These are phyloP conservation scores for Suillus clintonianus DNA, from an alignment of 768 basidiomycete genomes.

Conservation along the genomic window DNA sequence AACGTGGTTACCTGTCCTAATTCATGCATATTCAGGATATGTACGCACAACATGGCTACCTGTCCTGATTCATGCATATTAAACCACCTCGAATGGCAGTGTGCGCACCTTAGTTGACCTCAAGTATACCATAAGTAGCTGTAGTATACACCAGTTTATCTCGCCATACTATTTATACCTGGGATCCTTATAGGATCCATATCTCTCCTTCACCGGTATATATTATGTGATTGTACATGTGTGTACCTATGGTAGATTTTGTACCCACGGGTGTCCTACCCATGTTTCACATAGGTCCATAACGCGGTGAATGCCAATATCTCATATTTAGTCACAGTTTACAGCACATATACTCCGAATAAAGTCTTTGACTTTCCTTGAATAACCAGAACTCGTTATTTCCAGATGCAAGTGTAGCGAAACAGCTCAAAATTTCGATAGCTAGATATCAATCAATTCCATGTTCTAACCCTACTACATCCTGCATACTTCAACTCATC, in stretches of 20 bases:
- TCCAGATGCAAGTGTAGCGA: too few species aligned
- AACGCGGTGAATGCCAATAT: neutral
- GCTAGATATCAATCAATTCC: too few species aligned
- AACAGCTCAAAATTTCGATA: too few species aligned
- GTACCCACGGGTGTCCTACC: neutral
- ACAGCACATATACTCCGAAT: neutral
- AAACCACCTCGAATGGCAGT: neutral
- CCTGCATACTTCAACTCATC: too few species aligned
- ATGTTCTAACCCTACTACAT: too few species aligned
- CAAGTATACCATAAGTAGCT: neutral
- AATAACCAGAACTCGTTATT: neutral
- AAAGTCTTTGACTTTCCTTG: neutral
- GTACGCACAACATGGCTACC: too few species aligned
- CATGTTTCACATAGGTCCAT: neutral
- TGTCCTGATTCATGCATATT: neutral
- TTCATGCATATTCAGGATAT: too few species aligned
- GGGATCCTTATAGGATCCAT: too few species aligned
- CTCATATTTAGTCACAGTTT: neutral
- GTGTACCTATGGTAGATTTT: neutral
- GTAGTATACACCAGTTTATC: neutral
- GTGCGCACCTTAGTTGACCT: neutral
- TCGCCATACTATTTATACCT: neutral
- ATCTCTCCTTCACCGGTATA: neutral
- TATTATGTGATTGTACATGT: neutral
- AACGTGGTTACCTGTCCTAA: too few species aligned